Conservation (phyloP, 2,329 filamentous ascomycete genomes). For the Mariannaea elegans region DNA sequence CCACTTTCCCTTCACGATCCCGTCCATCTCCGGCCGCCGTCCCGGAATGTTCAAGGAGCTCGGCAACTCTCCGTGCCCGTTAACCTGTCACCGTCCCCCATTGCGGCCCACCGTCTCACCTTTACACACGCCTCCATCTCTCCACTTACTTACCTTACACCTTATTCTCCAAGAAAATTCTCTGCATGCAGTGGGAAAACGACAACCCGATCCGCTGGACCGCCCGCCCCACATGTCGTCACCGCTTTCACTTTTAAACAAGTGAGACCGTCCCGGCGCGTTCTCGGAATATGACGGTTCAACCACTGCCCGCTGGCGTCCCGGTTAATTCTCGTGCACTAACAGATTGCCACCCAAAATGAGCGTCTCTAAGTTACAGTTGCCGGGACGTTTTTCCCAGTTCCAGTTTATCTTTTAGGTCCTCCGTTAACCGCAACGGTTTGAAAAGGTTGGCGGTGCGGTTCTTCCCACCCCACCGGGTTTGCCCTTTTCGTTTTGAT, state of each 20-base stretch:
- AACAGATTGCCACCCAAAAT: slow-evolving; percentile 20
- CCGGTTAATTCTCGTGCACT: slow-evolving; percentile 24
- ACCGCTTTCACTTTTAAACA: slow-evolving; percentile 25
- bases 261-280: slow-evolving; percentile 12
- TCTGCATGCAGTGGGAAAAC: not conserved
- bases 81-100: slow-evolving; percentile 20
- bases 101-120: slow-evolving; percentile 21
- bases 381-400: not conserved
- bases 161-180: not conserved
- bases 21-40: slow-evolving; percentile 37
- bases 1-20: slow-evolving; percentile 25
- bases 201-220: slow-evolving; percentile 38
- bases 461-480: not conserved
- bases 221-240: slow-evolving; percentile 32
- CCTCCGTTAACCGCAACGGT: slow-evolving; percentile 23
- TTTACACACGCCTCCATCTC: slow-evolving; percentile 20
- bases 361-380: slow-evolving; percentile 11
- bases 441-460: not conserved
- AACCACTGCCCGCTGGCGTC: not conserved
- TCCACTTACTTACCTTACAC: not conserved
- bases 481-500: not conserved
- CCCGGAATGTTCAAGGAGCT: slow-evolving; percentile 19
- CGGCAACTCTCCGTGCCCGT: slow-evolving; percentile 39
- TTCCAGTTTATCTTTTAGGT: not conserved
- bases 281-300: slow-evolving; percentile 20